Conservation (phyloP, 345 rosid genomes). For the Brassica incana region DNA sequence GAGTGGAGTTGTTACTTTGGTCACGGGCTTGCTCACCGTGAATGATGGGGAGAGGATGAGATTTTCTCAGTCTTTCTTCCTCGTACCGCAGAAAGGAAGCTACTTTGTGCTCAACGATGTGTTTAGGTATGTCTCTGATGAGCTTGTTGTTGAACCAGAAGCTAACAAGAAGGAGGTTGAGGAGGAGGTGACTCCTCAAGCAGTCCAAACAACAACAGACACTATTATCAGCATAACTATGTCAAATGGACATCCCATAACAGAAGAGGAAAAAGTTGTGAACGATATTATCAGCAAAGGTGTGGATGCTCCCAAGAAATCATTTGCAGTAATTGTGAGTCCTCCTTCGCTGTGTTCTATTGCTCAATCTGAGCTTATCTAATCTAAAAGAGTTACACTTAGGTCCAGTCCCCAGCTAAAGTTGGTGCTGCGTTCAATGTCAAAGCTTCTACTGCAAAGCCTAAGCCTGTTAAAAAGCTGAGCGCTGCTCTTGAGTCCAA, state of each 20-base stretch:
- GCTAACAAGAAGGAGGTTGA: slow-evolving; percentile 36
- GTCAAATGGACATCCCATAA: slow-evolving; percentile 21
- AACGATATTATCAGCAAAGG: slow-evolving; percentile 1
- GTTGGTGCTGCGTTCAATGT: slow-evolving; percentile 18
- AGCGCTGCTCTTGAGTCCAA: slow-evolving; percentile 6
- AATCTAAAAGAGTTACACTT: background rate
- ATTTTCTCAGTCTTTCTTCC: slow-evolving; percentile 75
- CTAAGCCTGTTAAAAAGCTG: slow-evolving; percentile 21
- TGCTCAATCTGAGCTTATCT: background rate
- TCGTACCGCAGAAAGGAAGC: slow-evolving; percentile 70
- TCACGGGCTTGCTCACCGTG: slow-evolving; percentile 66
- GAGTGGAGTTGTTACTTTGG: slow-evolving; percentile 65
- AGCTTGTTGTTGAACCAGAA: slow-evolving; percentile 36
- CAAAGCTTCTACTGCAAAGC: slow-evolving; percentile 38
- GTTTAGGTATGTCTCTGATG: slow-evolving; percentile 63
- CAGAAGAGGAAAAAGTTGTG: slow-evolving; percentile 16
- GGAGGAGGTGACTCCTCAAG: slow-evolving; percentile 36
- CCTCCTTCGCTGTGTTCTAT: background rate
- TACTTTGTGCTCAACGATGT: slow-evolving; percentile 84
- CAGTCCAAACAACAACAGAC: background rate
- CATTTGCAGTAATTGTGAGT: slow-evolving; percentile 37
- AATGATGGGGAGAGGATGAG: slow-evolving; percentile 51
- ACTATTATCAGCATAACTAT: no score
- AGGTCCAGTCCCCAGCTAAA: slow-evolving; percentile 37
- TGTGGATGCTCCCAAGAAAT: slow-evolving; percentile 36